Conservation (phyloP, 2,329 filamentous ascomycete genomes). For the Fusarium floridanum region DNA sequence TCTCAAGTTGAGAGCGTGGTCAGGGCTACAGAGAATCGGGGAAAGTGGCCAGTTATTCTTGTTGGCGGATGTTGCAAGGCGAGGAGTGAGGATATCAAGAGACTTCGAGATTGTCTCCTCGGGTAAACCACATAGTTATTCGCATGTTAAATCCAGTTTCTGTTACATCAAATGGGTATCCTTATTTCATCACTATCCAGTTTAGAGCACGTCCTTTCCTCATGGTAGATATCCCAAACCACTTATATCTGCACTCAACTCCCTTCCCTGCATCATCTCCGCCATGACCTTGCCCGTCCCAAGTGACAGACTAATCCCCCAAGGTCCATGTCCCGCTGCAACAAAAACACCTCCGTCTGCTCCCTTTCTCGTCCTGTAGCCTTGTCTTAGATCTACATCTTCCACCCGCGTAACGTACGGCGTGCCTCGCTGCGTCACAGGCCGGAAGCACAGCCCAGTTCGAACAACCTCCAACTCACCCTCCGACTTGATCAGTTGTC, state of each 20-base stretch:
- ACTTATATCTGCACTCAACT: constrained; percentile 69
- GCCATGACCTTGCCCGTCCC: constrained; percentile 79
- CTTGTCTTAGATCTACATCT: constrained; percentile 66
- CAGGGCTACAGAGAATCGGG: constrained; percentile 50
- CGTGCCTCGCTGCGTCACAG: constrained; percentile 72
- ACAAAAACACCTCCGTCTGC: constrained; percentile 75
- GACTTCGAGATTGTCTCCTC: constrained; percentile 44
- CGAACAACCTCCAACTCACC: constrained; percentile 71
- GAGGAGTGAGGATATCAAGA: constrained; percentile 51
- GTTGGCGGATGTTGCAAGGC: constrained; percentile 69
- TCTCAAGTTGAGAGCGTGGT: constrained; percentile 58
- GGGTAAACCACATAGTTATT: constrained; percentile 2
- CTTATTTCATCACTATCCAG: not conserved
- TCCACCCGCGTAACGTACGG: constrained; percentile 73
- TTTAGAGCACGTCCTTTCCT: not conserved
- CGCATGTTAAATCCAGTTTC: not conserved
- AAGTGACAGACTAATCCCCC: constrained; percentile 75
- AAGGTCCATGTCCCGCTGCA: constrained; percentile 80
- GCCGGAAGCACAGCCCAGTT: constrained; percentile 79
- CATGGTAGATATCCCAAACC: constrained; percentile 34
- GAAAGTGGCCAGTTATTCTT: constrained; percentile 60
- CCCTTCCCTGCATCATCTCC: constrained; percentile 74
- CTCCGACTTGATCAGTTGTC: constrained; percentile 61
- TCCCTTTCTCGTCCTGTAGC: constrained; percentile 56
- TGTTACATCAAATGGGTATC: constrained; percentile 1